Evolutionary conservation across 805 yeast genomes (phyloP), one percentile per base, ranked within the genome.

Genomic region (Kodamaea hsintzibuensis): DNA sequence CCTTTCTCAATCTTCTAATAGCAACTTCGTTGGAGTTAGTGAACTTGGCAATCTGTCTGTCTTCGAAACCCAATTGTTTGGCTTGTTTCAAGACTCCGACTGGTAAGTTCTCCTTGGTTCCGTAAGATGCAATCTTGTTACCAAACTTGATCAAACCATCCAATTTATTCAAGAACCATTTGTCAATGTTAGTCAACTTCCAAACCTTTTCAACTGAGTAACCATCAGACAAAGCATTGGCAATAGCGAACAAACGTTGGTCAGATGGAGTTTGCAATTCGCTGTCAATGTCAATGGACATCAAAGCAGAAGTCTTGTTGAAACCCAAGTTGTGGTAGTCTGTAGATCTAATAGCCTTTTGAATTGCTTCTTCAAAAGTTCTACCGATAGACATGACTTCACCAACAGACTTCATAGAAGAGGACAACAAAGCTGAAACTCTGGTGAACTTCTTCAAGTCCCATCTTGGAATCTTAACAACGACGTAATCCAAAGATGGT

Each of bases 401-500:
- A 79, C 99, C 99, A 60, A 93, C 98, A 57, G 98, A 91, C 77
- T 93, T 93, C 99, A 93, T 93, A 30, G 97, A 85, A 1, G 98
- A 91, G 8, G 95, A 88, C 63, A 93, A 82, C 69, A 85, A 80
- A 50, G 89, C 86, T 17, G 96, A 88, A 39, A 93, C 98, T 70
- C 97, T 83, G 57, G 93, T 89, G 76, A 93, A 93, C 76, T 93
- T 93, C 80, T 89, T 89, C 76, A 93, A 82, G 76, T 93, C 99
- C 99, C 99, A 93, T 78, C 98, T 85, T 72, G 99, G 99, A 72
- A 93, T 95, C 82, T 93, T 93, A 51, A 91, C 96, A 59, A 93
- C 99, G 71, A 91, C 89, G 75, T 93, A 93, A 76, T 93, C 99
- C 68, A 93, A 81, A 12, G 97, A 91, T 49, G 99, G 99, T 78